Percentiles rank a stretch among this genome's conserved stretches.
Conservation (phyloP, 345 rosid species). For the Lumnitzera racemosa region DNA sequence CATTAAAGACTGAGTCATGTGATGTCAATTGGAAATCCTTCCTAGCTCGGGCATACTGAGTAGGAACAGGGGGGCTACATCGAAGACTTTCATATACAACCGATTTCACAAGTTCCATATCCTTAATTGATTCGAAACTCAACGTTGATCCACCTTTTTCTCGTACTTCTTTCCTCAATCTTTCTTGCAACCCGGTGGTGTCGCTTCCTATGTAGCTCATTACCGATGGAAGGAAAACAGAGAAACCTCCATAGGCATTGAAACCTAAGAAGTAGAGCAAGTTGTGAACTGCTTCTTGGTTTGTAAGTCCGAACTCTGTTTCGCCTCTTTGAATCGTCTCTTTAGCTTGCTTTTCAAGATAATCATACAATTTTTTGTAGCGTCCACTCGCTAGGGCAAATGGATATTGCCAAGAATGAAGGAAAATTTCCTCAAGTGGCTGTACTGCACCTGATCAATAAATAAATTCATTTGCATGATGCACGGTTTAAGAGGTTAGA, state of each 20-base stretch:
- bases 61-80: slow-evolving; percentile 64
- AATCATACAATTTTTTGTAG: slow-evolving; percentile 46
- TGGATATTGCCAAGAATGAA: slow-evolving; percentile 80
- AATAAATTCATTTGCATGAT: neutral
- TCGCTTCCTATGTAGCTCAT: slow-evolving; percentile 34
- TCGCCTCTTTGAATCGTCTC: slow-evolving; percentile 41
- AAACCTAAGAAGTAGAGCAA: slow-evolving; percentile 63
- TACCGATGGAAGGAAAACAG: slow-evolving; percentile 45
- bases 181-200: slow-evolving; percentile 47
- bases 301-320: slow-evolving; percentile 52
- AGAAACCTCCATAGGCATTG: slow-evolving; percentile 85
- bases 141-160: slow-evolving; percentile 27
- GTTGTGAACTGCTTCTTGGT: slow-evolving; percentile 57
- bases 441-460: slow-evolving; percentile 17
- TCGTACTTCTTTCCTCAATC: slow-evolving; percentile 43
- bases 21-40: slow-evolving; percentile 59
- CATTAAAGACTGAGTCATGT: slow-evolving; percentile 50
- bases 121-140: slow-evolving; percentile 48
- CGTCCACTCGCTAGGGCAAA: slow-evolving; percentile 42
- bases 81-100: slow-evolving; percentile 76
- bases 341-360: slow-evolving; percentile 39
- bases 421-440: slow-evolving; percentile 64
- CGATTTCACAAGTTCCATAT: slow-evolving; percentile 65
- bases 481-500: no score
- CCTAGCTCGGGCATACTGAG: slow-evolving; percentile 72